Conservation (phyloP, 805 yeast species). For the Tetrapisispora fleetii region DNA sequence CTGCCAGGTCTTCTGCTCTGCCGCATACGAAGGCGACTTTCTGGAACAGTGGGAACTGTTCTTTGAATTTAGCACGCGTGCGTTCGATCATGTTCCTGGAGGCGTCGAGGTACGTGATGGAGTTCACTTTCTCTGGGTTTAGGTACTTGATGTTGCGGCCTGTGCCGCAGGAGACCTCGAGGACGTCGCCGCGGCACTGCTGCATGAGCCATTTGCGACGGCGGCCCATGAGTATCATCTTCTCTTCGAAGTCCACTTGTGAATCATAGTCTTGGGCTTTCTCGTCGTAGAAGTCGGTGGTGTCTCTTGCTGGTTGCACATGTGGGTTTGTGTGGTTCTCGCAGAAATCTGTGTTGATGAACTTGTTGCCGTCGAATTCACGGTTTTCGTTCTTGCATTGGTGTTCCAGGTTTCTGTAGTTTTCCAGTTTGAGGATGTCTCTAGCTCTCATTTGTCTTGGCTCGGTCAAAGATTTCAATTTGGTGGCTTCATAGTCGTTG, state of each 20-base stretch:
- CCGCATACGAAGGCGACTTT: conserved; percentile 86
- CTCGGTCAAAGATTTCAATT: conserved; percentile 52
- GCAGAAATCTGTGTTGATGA: conserved; percentile 22
- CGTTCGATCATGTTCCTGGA: conserved; percentile 78
- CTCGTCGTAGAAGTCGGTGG: conserved; percentile 67
- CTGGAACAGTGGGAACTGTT: conserved; percentile 52
- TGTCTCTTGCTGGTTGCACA: conserved; percentile 65
- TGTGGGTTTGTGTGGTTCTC: conserved; percentile 27
- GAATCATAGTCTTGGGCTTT: conserved; percentile 76
- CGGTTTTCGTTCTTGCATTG: conserved; percentile 22
- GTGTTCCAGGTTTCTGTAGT: conserved; percentile 45
- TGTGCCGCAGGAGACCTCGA: conserved; percentile 94
- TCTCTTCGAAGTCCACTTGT: conserved; percentile 54
- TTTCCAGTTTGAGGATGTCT: conserved; percentile 49
- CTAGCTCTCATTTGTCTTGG: conserved; percentile 42
- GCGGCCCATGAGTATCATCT: conserved; percentile 37
- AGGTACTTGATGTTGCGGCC: conserved; percentile 83
- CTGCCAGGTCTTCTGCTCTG: conserved; percentile 68
- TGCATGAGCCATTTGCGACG: conserved; percentile 73
- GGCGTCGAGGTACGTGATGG: conserved; percentile 80
- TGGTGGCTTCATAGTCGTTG: conserved; percentile 54
- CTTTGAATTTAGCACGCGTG: conserved; percentile 62
- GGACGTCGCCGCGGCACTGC: conserved; percentile 74
- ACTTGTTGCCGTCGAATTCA: conserved; percentile 25
- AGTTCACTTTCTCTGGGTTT: conserved; percentile 46